These are phyloP conservation scores for Cairneyella variabilis DNA, from an alignment of 495 filamentous ascomycete genomes.

Conservation along the genomic window DNA sequence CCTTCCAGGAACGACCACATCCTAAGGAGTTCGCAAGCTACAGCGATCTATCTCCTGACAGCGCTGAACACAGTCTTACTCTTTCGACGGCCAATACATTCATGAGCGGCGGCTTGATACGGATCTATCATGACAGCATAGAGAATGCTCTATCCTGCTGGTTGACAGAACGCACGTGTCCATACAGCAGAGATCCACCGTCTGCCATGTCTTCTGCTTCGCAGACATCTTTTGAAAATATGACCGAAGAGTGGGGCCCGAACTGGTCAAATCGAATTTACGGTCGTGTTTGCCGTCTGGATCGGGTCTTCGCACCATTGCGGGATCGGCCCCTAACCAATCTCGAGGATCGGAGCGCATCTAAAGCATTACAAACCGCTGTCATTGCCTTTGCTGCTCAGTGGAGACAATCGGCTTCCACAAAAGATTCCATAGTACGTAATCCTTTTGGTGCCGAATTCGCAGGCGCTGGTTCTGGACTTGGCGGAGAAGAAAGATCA, in stretches of 20 bases:
- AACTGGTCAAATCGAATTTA: conserved; percentile 44
- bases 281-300: conserved; percentile 38
- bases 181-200: conserved; percentile 32
- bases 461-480: no score
- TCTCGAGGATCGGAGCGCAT: conserved; percentile 33
- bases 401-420: conserved; percentile 30
- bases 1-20: no score
- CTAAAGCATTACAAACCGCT: conserved; percentile 35
- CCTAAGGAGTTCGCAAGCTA: no score
- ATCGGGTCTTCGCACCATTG: conserved; percentile 30
- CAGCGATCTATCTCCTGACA: conserved; percentile 5
- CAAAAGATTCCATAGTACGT: background rate
- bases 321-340: conserved; percentile 31
- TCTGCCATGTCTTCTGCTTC: background rate
- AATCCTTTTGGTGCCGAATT: no score
- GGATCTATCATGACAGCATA: conserved; percentile 45
- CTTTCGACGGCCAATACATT: conserved; percentile 5
- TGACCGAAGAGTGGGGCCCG: conserved; percentile 31
- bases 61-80: background rate
- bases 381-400: conserved; percentile 46
- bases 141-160: conserved; percentile 46
- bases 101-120: conserved; percentile 35
- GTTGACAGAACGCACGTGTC: conserved; percentile 44
- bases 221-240: background rate
- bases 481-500: no score